phyloP scores from a whole-genome alignment of 176 grass and related monocot species.

The Eragrostis curvula region DNA sequence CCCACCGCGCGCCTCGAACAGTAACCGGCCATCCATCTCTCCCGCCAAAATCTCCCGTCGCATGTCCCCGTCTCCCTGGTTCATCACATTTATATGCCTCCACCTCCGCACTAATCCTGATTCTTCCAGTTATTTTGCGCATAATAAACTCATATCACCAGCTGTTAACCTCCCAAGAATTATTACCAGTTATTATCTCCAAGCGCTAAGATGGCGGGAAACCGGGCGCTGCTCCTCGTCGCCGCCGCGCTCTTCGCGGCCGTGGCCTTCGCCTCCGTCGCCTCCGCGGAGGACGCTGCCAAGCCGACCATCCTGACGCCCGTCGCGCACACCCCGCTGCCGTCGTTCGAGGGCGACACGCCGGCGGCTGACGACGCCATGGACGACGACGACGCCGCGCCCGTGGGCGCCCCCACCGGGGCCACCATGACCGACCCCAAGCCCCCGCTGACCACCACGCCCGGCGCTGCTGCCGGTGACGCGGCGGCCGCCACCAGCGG shows the following conservation, averaged over 20 bases:
- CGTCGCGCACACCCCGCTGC: conserved; percentile 39
- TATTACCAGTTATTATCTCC: too few species aligned
- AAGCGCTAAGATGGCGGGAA: too few species aligned
- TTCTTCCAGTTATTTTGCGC: not conserved
- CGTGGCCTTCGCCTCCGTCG: not conserved
- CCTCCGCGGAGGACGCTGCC: conserved; percentile 22
- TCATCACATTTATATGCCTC: not conserved
- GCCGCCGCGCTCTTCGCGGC: conserved; percentile 35
- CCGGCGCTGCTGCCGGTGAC: not conserved
- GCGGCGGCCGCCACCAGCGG: conserved; percentile 21
- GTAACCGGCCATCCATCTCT: not conserved
- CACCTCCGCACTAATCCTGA: not conserved
- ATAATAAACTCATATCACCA: not conserved
- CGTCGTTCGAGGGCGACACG: conserved; percentile 43
- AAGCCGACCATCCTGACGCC: conserved; percentile 59
- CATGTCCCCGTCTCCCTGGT: not conserved
- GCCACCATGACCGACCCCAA: conserved; percentile 55
- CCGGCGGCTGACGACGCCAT: conserved; percentile 37
- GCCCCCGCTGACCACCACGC: not conserved
- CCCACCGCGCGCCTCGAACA: not conserved
- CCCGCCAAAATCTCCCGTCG: not conserved
- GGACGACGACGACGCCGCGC: conserved; percentile 50
- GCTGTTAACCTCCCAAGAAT: too few species aligned
- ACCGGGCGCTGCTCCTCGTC: conserved; percentile 41
- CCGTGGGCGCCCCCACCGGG: conserved; percentile 40